Conservation (phyloP, 1,284 basidiomycete genomes). For the Salmacisia buchloeana region DNA sequence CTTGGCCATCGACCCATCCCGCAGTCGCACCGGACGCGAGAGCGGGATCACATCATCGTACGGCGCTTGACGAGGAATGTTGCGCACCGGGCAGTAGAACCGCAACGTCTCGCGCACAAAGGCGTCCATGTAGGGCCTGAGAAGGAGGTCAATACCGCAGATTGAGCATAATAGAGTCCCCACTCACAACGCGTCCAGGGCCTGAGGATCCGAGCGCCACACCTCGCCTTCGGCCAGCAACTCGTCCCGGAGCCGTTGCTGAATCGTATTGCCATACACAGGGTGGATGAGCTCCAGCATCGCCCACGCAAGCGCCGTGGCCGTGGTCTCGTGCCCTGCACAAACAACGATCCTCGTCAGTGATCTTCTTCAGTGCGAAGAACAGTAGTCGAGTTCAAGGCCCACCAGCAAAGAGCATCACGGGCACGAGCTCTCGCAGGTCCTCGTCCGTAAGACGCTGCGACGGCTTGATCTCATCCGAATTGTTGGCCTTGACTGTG, state of each 20-base stretch:
- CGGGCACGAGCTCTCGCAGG: background rate
- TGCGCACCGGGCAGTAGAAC: background rate
- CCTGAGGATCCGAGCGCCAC: background rate
- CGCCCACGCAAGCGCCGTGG: background rate
- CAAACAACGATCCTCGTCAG: background rate
- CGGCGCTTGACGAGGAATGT: background rate
- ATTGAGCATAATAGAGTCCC: background rate
- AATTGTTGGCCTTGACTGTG: background rate
- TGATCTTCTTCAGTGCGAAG: background rate
- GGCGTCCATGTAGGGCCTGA: background rate
- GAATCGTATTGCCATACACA: background rate
- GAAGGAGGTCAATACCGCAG: background rate
- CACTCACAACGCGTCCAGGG: conserved; percentile 3
- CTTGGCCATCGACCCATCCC: background rate
- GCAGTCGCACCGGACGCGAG: background rate
- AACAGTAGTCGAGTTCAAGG: background rate
- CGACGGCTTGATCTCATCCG: background rate
- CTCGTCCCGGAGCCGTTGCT: background rate
- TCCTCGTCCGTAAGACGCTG: conserved; percentile 2
- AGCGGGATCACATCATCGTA: conserved; percentile 1
- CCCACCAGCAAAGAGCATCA: background rate
- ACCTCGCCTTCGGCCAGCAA: background rate
- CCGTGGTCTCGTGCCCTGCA: conserved; percentile 2
- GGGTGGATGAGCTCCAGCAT: background rate
- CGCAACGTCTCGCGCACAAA: conserved; percentile 2